Base-by-base conservation (phyloP, 805 yeast genomes). In the Isabelozyma rhagii region DNA sequence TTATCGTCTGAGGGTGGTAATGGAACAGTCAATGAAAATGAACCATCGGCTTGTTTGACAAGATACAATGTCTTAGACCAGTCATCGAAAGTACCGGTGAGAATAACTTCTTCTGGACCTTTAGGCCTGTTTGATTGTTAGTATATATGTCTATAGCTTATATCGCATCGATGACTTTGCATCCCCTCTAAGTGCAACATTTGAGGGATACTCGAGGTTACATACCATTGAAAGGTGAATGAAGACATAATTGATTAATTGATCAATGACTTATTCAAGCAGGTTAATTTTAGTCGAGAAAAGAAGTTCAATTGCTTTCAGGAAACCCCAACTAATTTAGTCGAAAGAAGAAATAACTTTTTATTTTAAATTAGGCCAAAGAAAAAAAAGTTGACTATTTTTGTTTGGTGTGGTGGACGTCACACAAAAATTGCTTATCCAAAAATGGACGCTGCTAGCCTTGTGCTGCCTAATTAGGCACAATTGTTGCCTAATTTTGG, bases 21-120 rank as follows among this genome's bases (percentile, higher is more conserved):
- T 18, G 89, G 89, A 47, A 83, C 73, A 3, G 83, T 74, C 47
- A 84, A 67, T 47, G 78, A 77, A 59, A 84, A 84, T n/a, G 81
- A 76, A 17, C 87, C 88, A 57, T 77, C 81, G 8, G 79, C 66
- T 50, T 78, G 79, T 59, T 84, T 80, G 43, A 83, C 87, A 52
- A 85, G 68, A 15, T 82, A 84, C 47, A 82, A 67, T 1, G 82
- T 64, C 52, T 84, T 80, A 38, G 77, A 60, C 89, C 87, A 86
- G 59, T 81, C 72, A 60, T 84, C 89, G 59, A 85, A 84, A 47
- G 83, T 76, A 52, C 92, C 92, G 17, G 91, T 85, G 46, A 86
- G 80, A 55, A 81, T 72, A 50, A 86, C 92, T 50, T 74, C 78
- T 48, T 64, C 43, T 39, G 79, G 77, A 51, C 79, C 79, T 39